Conservation (phyloP, 2,329 filamentous ascomycete species). For the Chrysoporthe austroafricana region DNA sequence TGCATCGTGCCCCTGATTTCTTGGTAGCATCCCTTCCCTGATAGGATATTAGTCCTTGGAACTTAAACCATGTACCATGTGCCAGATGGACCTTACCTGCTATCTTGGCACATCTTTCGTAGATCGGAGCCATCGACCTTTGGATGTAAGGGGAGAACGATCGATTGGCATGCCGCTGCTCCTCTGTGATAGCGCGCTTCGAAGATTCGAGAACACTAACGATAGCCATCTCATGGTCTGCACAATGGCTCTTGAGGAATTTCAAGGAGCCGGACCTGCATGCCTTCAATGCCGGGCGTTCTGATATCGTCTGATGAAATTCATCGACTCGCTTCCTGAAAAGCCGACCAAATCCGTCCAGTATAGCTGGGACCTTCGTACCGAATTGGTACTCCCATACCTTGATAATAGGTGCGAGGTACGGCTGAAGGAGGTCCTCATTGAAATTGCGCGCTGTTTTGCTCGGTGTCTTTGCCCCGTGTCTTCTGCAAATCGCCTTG, state of each 20-base stretch:
- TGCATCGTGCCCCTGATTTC: constrained; percentile 8
- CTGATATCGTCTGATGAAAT: constrained; percentile 14
- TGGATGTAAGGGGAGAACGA: constrained; percentile 7
- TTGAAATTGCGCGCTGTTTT: constrained; percentile 21
- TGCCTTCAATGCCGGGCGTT: constrained; percentile 9
- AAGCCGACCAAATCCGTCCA: not conserved
- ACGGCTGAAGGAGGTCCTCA: constrained; percentile 21
- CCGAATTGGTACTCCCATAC: constrained; percentile 15
- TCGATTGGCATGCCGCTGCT: constrained; percentile 16
- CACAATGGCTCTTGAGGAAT: constrained; percentile 1
- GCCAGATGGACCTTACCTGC: not conserved
- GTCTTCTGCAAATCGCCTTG: constrained; percentile 12
- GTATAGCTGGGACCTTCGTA: not conserved
- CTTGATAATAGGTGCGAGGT: constrained; percentile 6
- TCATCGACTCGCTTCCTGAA: not conserved
- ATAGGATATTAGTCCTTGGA: not conserved
- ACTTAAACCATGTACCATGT: not conserved
- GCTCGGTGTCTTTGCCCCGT: not conserved
- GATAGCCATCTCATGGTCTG: not conserved
- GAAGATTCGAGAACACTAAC: not conserved
- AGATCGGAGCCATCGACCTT: constrained; percentile 4
- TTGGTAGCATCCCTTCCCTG: constrained; percentile 8
- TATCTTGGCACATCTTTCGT: not conserved
- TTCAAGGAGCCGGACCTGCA: not conserved
- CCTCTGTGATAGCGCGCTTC: not conserved